These are phyloP conservation scores for Musa troglodytarum DNA, from an alignment of 176 grass and related monocot species.

Conservation along the genomic window DNA sequence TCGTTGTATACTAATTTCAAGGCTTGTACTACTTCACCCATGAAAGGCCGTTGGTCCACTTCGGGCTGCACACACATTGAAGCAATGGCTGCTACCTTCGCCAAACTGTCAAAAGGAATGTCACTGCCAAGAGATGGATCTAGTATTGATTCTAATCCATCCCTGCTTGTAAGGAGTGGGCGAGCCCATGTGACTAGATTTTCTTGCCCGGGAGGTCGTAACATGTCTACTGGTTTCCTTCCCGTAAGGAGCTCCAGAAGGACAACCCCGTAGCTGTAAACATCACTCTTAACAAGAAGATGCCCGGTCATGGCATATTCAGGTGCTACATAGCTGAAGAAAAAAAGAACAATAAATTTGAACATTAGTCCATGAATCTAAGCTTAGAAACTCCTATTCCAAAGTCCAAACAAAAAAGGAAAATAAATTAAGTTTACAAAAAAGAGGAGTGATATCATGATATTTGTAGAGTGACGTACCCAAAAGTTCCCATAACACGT, in stretches of 20 bases:
- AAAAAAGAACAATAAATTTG: conserved; percentile 4
- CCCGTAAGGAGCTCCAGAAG: conserved; percentile 92
- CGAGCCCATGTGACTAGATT: conserved; percentile 88
- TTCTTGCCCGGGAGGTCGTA: conserved; percentile 80
- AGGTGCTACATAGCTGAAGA: conserved; percentile 78
- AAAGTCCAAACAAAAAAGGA: neutral
- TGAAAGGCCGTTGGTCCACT: conserved; percentile 91
- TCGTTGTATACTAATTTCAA: conserved; percentile 81
- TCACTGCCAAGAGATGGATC: conserved; percentile 57
- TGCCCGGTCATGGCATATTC: conserved; percentile 99
- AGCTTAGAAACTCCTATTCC: neutral
- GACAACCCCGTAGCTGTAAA: conserved; percentile 98
- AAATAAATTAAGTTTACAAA: neutral
- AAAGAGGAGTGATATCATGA: conserved; percentile 10
- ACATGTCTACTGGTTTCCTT: conserved; percentile 91
- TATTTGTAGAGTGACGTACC: conserved; percentile 40
- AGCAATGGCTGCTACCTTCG: conserved; percentile 92
- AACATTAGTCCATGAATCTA: conserved; percentile 20
- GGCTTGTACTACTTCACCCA: conserved; percentile 96
- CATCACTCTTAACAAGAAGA: conserved; percentile 97
- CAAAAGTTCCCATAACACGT: conserved; percentile 96
- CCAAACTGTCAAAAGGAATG: conserved; percentile 55
- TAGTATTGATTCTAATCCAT: conserved; percentile 57
- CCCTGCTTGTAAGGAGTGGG: conserved; percentile 63
- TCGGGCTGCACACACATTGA: conserved; percentile 99